These are phyloP conservation scores for Podospora conica DNA, from an alignment of 495 filamentous ascomycete species.

Conservation along the genomic window DNA sequence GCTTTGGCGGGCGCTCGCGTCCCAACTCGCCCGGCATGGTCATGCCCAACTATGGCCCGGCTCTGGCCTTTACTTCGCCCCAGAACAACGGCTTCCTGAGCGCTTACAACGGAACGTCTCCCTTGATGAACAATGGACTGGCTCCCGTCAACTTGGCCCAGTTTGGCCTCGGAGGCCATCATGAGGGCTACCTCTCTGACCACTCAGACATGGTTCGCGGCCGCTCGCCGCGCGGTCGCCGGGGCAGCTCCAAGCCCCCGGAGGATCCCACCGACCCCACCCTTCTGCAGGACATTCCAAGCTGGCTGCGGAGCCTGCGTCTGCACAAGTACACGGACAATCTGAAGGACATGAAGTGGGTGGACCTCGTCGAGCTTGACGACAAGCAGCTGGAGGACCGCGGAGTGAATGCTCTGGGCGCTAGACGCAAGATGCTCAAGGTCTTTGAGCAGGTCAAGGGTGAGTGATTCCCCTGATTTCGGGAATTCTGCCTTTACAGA, in stretches of 20 bases:
- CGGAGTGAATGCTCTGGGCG: slow-evolving; percentile 92
- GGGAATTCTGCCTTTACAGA: not conserved
- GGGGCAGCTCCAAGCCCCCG: slow-evolving; percentile 93
- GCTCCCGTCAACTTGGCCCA: slow-evolving; percentile 66
- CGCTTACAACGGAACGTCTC: slow-evolving; percentile 72
- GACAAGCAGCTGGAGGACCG: slow-evolving; percentile 90
- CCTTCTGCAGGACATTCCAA: slow-evolving; percentile 90
- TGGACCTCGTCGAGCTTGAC: slow-evolving; percentile 83
- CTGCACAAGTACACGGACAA: slow-evolving; percentile 99
- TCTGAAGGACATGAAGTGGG: slow-evolving; percentile 94
- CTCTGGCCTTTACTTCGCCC: slow-evolving; percentile 74
- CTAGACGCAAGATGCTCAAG: slow-evolving; percentile 97
- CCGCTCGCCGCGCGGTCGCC: slow-evolving; percentile 82
- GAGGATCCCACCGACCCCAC: slow-evolving; percentile 92
- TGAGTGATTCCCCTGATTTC: slow-evolving; percentile 28
- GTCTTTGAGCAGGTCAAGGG: slow-evolving; percentile 94
- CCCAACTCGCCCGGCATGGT: slow-evolving; percentile 88
- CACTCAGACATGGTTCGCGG: slow-evolving; percentile 86
- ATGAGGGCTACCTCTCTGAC: slow-evolving; percentile 89
- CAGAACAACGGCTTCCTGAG: slow-evolving; percentile 95
- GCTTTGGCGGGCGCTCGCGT: slow-evolving; percentile 77
- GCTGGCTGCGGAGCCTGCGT: slow-evolving; percentile 89
- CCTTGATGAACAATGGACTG: slow-evolving; percentile 69
- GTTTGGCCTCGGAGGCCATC: slow-evolving; percentile 57
- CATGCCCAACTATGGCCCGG: slow-evolving; percentile 62